Base-by-base conservation (phyloP, 257 asterid species). In the Eucommia ulmoides region DNA sequence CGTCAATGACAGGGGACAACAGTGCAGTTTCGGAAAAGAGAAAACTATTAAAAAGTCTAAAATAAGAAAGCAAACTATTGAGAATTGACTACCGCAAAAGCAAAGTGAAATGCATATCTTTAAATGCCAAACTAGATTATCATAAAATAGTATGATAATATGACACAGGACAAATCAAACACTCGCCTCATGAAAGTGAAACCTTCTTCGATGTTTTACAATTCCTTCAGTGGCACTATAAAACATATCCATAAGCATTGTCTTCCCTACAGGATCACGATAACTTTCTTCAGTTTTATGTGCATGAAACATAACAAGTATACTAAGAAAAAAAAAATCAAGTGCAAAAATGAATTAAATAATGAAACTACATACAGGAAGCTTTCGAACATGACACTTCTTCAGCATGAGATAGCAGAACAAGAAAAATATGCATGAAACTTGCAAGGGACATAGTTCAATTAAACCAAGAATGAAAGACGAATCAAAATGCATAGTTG, bases 201-300 rank as follows among this genome's bases (percentile, higher is more conserved):
- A 79, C 67, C 96, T 78, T 73, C 81, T 80, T 35, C 96, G 71
- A 65, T 85, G 98, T 53, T 67, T 80, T 65, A 89, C 93, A 66
- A 80, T 76, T 51, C 92, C 86, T 74, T 85, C 93, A 5, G 92
- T 82, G 59, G 96, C 78, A 57, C 87, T 55, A 55, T 71, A 82
- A 77, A 89, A 85, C 86, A 85, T 78, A 76, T 89, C 96, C 98
- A 89, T 89, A 52, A 89, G 94, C 97, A 89, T 89, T 49, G 97
- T 89, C 80, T 89, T 89, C 53, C 97, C 97, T 89, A 49, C 52
- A 76, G 38, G 63, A 68, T 44, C 48, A 62, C 45, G 61, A 60
- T 55, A 19, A 44, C 59, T 54, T 68, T 80, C 7, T 21, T 6
- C 65, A 71, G 64, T 58, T 56, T 38, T 54, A 50, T 41, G 57